phyloP scores from a whole-genome alignment of 257 asterid genomes.

The Scutellaria minor region DNA sequence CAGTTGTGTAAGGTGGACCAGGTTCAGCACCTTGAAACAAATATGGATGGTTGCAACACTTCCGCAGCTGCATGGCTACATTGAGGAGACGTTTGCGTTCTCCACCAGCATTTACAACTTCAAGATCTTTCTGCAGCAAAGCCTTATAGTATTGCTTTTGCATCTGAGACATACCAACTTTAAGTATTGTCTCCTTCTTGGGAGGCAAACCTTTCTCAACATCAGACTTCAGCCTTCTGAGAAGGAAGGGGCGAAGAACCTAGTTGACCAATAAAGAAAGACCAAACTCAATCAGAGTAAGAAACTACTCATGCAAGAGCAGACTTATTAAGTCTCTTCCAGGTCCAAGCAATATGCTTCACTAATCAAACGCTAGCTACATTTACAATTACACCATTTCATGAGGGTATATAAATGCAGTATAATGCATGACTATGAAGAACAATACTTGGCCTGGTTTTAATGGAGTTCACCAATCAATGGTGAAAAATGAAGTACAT shows the following conservation, averaged over 20 bases:
- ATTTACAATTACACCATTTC: conserved; percentile 11
- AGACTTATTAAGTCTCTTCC: not conserved
- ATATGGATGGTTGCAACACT: conserved; percentile 99
- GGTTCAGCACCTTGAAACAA: conserved; percentile 99
- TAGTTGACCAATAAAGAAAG: conserved; percentile 36
- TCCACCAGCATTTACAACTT: conserved; percentile 99
- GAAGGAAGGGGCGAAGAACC: conserved; percentile 99
- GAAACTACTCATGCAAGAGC: conserved; percentile 14
- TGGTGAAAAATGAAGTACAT: not conserved
- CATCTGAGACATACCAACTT: conserved; percentile 99
- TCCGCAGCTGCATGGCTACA: conserved; percentile 97
- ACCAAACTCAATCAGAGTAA: conserved; percentile 12
- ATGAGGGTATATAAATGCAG: not conserved
- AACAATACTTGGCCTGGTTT: not conserved
- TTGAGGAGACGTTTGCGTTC: conserved; percentile 98
- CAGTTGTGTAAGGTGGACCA: conserved; percentile 98
- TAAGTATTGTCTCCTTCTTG: conserved; percentile 97
- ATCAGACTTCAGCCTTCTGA: conserved; percentile 96
- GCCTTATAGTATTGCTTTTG: conserved; percentile 94
- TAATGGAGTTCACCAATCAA: not conserved
- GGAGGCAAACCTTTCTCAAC: conserved; percentile 99
- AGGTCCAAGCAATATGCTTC: conserved; percentile 12
- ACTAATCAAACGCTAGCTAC: conserved; percentile 12
- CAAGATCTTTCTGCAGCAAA: conserved; percentile 95
- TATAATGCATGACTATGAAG: not conserved